Evolutionary conservation across 139 green algal species (phyloP).

Genomic region (Parachlorella kessleri): DNA sequence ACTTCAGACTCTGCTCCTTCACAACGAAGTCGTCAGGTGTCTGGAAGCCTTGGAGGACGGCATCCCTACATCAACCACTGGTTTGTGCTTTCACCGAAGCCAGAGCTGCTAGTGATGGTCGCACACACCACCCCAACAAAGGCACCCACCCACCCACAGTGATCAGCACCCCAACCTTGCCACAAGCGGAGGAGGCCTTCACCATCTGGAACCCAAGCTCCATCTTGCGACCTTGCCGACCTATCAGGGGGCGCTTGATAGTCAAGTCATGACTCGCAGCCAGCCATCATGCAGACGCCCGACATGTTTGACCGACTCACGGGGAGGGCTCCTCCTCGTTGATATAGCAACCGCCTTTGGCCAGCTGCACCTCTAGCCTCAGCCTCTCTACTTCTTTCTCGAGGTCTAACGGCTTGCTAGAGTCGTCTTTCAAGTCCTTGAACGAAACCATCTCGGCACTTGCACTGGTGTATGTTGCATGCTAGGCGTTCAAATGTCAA

Average conservation of each 20-base stretch:
- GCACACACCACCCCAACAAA: no score
- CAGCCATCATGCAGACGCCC: no score
- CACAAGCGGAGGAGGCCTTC: no score
- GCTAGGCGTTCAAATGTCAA: no score
- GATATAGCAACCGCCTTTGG: conserved; percentile 9
- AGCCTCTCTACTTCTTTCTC: conserved; percentile 32
- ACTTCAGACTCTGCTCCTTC: conserved; percentile 16
- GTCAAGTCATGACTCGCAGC: no score
- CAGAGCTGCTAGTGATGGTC: no score
- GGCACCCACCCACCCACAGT: no score
- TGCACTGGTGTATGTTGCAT: no score
- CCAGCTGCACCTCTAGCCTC: conserved; percentile 27
- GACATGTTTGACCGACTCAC: conserved; percentile 6
- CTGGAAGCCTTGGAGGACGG: conserved; percentile 28
- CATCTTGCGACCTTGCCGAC: no score
- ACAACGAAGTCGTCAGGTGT: conserved; percentile 37
- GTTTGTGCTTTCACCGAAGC: background rate
- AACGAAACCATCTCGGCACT: conserved; percentile 18
- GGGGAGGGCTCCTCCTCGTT: background rate
- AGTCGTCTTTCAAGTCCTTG: conserved; percentile 16
- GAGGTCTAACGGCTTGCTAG: background rate
- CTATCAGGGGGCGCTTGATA: no score
- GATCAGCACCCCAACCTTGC: no score
- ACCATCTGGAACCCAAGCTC: no score
- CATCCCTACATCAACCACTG: background rate